A percentile compares a stretch with the other conserved stretches of the same genome.
Conservation (phyloP, 495 filamentous ascomycete genomes). For the Lasiosphaeria hispida region DNA sequence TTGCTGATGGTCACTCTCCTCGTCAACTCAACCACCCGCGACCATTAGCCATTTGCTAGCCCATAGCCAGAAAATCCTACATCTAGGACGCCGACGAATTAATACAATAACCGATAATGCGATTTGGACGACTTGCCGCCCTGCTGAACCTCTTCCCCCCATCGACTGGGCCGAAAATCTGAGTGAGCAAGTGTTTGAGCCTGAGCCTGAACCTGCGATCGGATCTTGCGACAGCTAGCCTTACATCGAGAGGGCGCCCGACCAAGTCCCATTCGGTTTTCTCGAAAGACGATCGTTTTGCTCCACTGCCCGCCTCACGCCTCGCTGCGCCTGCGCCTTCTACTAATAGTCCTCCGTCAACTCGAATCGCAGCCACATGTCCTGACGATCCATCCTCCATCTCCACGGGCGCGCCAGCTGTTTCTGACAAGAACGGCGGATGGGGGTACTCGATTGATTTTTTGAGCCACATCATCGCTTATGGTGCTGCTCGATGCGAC, state of each 20-base stretch:
- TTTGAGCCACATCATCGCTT: background rate
- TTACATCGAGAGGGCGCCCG: slow-evolving; percentile 1
- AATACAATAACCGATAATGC: slow-evolving; percentile 2
- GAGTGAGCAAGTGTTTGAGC: background rate
- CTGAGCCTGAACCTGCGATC: background rate
- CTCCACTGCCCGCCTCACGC: background rate
- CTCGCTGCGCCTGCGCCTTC: background rate
- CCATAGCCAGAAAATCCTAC: too few relatives aligned
- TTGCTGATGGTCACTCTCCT: background rate
- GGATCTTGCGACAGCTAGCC: slow-evolving; percentile 6
- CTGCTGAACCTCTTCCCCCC: background rate
- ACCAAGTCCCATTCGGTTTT: background rate
- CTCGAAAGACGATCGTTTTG: background rate
- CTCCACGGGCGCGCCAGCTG: background rate
- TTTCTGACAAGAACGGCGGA: background rate
- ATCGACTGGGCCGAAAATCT: background rate
- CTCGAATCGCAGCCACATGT: background rate
- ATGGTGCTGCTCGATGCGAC: background rate
- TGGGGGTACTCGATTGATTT: background rate
- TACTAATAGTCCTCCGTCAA: background rate
- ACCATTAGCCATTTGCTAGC: background rate
- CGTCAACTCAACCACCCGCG: background rate
- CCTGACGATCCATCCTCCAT: slow-evolving; percentile 3
- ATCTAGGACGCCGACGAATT: background rate
- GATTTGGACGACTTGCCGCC: background rate